Base-by-base conservation (phyloP, 768 basidiomycete species). In the Fistulinella prunicolor region DNA sequence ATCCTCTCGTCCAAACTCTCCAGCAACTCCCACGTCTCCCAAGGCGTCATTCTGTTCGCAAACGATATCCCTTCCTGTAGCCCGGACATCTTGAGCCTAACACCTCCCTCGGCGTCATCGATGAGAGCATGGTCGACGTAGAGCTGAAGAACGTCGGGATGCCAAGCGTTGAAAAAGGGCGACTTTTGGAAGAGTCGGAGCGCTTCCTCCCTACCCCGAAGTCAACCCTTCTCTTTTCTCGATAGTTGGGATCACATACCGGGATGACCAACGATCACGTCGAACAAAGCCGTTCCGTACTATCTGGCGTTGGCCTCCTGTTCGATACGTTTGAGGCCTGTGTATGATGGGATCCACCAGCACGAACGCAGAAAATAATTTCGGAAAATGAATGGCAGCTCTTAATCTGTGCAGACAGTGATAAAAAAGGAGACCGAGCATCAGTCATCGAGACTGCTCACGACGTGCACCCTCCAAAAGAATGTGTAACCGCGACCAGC, bases 401-500 rank as follows among this genome's bases (percentile, higher is more conserved):
- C 82, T 77, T n/a, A 79, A 63, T 14, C 86, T 89, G 54, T 10
- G 20, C n/a, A n/a, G n/a, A 14, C 9, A 42, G 24, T 36, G 19
- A 50, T 55, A 17, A 50, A 19, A 29, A 24, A 26, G 5, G 19
- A 16, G 19, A 16, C 14, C 3, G 4, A 21, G 12, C 6, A 21
- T 22, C 9, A 28, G 1, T 3, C 1, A 19, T 19, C 26, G 6
- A 21, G 42, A 47, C 7, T 46, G 73, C 88, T 59, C 60, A 90
- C 83, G 81, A 75, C 2, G 82, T 81, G 59, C 83, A 84, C 2
- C 88, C 93, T 17, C 94, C 89, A 44, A 89, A 83, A 0, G 91
- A 94, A 61, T 96, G 94, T 0, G 91, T 93, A 4, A 92, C 69
- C 5, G 73, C 81, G 19, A 92, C 71, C 3, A 93, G 58, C n/a